Percentiles rank a stretch among this genome's conserved stretches.
Conservation (phyloP, 192 early-diverging fungal genomes). For the Coemansia sp. region DNA sequence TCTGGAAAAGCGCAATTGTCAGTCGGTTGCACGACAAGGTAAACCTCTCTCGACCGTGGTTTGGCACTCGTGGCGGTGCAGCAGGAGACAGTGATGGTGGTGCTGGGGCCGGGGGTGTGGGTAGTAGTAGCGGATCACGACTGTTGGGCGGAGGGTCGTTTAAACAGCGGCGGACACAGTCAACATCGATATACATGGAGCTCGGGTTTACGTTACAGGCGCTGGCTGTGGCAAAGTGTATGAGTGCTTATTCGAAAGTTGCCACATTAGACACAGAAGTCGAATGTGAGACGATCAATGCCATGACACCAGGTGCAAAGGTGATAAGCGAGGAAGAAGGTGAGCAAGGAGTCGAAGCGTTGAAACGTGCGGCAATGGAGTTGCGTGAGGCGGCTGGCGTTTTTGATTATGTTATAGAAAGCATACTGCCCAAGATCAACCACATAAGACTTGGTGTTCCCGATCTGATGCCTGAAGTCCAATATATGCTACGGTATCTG, state of each 20-base stretch:
- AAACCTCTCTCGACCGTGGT: constrained; percentile 19
- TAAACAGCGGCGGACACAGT: constrained; percentile 50
- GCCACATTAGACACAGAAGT: constrained; percentile 49
- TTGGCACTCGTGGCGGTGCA: constrained; percentile 14
- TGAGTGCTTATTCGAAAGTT: constrained; percentile 49
- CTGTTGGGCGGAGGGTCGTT: constrained; percentile 21
- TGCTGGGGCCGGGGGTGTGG: constrained; percentile 11
- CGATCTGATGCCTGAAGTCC: constrained; percentile 48
- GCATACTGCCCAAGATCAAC: constrained; percentile 36
- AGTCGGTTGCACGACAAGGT: constrained; percentile 32
- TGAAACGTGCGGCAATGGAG: constrained; percentile 48
- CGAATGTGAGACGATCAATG: constrained; percentile 46
- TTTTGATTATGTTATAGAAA: constrained; percentile 46
- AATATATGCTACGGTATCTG: constrained; percentile 52
- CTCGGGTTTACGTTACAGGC: constrained; percentile 46
- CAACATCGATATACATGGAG: constrained; percentile 43
- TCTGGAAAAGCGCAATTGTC: constrained; percentile 53
- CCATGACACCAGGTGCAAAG: constrained; percentile 36
- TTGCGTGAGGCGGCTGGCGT: constrained; percentile 47
- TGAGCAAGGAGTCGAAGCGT: constrained; percentile 39
- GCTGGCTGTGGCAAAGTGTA: constrained; percentile 48
- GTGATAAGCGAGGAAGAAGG: constrained; percentile 31
- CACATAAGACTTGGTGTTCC: constrained; percentile 33
- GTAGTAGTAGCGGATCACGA: constrained; percentile 15
- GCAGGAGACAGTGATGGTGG: constrained; percentile 26